These are phyloP conservation scores for Paramecium octaurelia DNA, from an alignment of 73 alveolate genomes.

Conservation along the genomic window DNA sequence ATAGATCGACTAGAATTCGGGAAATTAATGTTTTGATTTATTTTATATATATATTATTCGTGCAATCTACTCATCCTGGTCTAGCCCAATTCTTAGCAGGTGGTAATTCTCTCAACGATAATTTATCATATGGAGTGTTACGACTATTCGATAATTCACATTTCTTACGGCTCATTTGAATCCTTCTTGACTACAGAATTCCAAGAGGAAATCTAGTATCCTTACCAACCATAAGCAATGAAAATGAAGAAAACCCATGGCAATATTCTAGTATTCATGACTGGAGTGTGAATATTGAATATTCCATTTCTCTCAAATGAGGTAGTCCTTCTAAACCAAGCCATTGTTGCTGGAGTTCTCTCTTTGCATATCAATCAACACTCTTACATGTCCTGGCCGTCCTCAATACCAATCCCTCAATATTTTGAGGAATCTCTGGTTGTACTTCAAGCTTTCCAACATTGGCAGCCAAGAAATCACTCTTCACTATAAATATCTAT, in stretches of 20 bases:
- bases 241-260: conserved; percentile 43
- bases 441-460: conserved; percentile 1
- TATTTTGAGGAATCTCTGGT: conserved; percentile 33
- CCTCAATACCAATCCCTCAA: conserved; percentile 36
- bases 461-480: conserved; percentile 21
- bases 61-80: conserved; percentile 31
- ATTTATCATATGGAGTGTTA: conserved; percentile 44
- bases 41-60: neutral
- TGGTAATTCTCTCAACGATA: conserved; percentile 54
- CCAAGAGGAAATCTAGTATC: conserved; percentile 43
- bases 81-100: conserved; percentile 55
- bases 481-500: neutral
- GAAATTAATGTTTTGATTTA: neutral
- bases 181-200: conserved; percentile 25
- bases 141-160: neutral
- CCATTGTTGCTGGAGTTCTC: conserved; percentile 42
- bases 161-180: conserved; percentile 17
- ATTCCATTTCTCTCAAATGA: conserved; percentile 65
- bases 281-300: conserved; percentile 58
- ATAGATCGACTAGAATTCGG: no score
- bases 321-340: conserved; percentile 58
- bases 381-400: neutral
- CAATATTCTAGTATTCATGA: conserved; percentile 50
- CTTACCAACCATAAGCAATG: conserved; percentile 48
- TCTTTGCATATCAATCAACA: neutral